These are phyloP conservation scores for Rhododendron vialii DNA, from an alignment of 148 eudicot genomes.

Conservation along the genomic window DNA sequence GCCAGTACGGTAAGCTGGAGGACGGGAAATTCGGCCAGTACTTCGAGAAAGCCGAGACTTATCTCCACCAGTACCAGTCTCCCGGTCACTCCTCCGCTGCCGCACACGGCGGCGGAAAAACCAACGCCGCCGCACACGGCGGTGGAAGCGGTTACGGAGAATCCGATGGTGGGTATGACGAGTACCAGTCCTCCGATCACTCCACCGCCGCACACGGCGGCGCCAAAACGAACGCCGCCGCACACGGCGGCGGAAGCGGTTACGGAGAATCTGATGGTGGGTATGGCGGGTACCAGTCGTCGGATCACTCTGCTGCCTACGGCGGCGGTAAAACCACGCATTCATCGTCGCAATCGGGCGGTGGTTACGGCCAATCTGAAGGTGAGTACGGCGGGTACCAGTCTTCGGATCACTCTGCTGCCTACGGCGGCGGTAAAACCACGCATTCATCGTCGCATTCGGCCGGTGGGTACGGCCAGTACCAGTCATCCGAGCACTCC, in stretches of 20 bases:
- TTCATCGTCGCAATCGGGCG: not conserved
- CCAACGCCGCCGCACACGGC: constrained; percentile 17
- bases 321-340: not conserved
- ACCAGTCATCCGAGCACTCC: not conserved
- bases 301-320: not conserved
- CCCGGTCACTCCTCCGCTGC: constrained; percentile 10
- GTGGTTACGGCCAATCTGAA: not conserved
- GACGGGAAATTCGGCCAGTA: constrained; percentile 36
- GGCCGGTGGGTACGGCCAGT: not conserved
- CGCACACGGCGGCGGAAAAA: not conserved
- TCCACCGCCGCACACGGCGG: no score
- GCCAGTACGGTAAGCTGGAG: constrained; percentile 36
- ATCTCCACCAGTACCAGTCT: constrained; percentile 31
- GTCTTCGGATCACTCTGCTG: not conserved
- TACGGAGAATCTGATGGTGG: no score
- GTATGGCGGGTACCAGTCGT: constrained; percentile 25
- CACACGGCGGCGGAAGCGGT: no score
- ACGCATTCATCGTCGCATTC: not conserved
- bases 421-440: not conserved
- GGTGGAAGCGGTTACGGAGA: no score
- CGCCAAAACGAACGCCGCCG: no score
- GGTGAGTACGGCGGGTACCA: constrained; percentile 27
- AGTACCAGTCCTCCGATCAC: no score
- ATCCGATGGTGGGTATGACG: no score
- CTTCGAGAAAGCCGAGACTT: constrained; percentile 45